phyloP scores from a whole-genome alignment of 306 rosid species.

The Vigna trinervia region DNA sequence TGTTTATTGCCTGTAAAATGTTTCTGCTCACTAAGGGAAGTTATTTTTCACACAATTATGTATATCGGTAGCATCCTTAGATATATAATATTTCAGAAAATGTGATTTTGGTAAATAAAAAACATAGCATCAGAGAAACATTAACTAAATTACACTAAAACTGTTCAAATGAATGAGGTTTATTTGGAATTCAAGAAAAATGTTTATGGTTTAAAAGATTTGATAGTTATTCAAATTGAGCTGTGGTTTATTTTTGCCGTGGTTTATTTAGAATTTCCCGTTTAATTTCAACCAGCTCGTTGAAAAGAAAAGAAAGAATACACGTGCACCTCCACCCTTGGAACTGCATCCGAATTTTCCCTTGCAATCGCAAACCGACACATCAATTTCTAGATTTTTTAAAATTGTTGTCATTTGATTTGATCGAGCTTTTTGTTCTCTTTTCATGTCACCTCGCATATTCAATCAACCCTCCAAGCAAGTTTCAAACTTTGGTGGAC shows the following conservation, averaged over 20 bases:
- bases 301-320: conserved; percentile 2
- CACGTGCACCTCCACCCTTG: conserved; percentile 5
- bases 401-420: conserved; percentile 13
- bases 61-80: no score
- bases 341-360: background rate
- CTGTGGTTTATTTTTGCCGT: conserved; percentile 1
- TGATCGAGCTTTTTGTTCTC: background rate
- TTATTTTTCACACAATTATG: no score
- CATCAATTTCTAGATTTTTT: conserved; percentile 5
- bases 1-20: no score
- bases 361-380: conserved; percentile 18
- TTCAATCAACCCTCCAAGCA: conserved; percentile 17
- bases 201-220: background rate
- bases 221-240: background rate
- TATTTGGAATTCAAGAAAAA: no score
- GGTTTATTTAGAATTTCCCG: background rate
- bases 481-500: conserved; percentile 36
- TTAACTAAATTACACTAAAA: no score
- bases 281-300: conserved; percentile 15
- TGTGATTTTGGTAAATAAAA: no score
- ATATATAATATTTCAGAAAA: no score
- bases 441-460: conserved; percentile 33
- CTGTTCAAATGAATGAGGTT: no score
- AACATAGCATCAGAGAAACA: no score
- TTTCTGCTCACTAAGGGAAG: no score